Conservation (phyloP, 352 stramenopile genomes). For the Phytophthora macrochlamydospora region DNA sequence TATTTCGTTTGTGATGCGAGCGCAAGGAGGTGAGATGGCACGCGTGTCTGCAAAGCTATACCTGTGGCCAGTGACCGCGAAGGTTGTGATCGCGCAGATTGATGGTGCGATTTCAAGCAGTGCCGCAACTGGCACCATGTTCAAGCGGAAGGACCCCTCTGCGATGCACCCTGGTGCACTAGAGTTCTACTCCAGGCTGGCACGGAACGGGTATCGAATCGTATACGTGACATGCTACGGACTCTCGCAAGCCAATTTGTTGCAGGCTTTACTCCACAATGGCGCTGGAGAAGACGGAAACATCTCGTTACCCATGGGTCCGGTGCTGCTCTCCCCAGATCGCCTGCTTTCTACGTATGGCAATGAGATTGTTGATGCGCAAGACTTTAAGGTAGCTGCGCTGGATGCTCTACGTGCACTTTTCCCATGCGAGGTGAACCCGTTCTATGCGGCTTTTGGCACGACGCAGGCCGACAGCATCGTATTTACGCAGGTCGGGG, state of each 20-base stretch:
- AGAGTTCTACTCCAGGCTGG: slow-evolving; percentile 75
- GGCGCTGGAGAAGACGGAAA: slow-evolving; percentile 15
- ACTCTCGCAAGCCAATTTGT: slow-evolving; percentile 57
- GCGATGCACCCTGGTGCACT: slow-evolving; percentile 67
- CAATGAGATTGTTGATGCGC: slow-evolving; percentile 49
- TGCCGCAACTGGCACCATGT: slow-evolving; percentile 49
- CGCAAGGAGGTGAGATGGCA: slow-evolving; percentile 25
- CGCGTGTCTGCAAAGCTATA: slow-evolving; percentile 67
- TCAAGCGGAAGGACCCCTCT: slow-evolving; percentile 42
- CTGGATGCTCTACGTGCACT: slow-evolving; percentile 65
- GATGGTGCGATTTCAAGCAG: slow-evolving; percentile 75
- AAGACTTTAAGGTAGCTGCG: slow-evolving; percentile 72
- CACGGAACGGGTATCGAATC: slow-evolving; percentile 73
- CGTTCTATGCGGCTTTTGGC: slow-evolving; percentile 86
- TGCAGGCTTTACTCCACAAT: slow-evolving; percentile 47
- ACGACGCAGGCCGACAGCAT: slow-evolving; percentile 59
- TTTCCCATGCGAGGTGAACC: slow-evolving; percentile 79
- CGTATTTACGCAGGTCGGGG: slow-evolving; percentile 71
- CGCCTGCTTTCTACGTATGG: slow-evolving; percentile 48
- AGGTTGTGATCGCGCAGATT: slow-evolving; percentile 85
- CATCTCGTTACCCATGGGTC: slow-evolving; percentile 66
- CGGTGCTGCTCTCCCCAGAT: slow-evolving; percentile 73
- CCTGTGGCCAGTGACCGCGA: slow-evolving; percentile 71
- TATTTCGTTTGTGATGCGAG: slow-evolving; percentile 65
- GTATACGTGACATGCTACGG: slow-evolving; percentile 83